Evolutionary conservation across 768 basidiomycete genomes (phyloP), one percentile per base, ranked within the genome.

Genomic region (Candolleomyces efflorescens): DNA sequence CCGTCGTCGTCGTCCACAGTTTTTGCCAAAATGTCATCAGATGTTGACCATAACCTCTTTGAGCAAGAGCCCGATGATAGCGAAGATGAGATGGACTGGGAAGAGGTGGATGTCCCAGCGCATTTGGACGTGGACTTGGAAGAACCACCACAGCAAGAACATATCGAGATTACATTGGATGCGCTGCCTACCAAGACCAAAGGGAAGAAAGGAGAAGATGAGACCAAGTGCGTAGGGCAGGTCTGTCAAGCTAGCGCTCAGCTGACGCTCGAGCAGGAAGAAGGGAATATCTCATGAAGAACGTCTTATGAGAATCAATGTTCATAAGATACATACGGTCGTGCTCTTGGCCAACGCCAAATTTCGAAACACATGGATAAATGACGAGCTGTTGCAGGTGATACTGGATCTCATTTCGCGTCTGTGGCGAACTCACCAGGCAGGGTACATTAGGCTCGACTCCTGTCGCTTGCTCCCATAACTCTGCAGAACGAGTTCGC

Each of bases 261-360:
- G 32, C 32, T 32, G 32, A 32, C 32, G 32, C 32, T 32, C 32
- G 32, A 2, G 5, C 32, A 32, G 32, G 32, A 32, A 32, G 32
- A 77, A 80, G 71, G 80, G 80, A 60, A 71, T 83, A 60, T 70
- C 82, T 36, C 78, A 84, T 59, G 82, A 83, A 13, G 90, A 95
- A 65, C 83, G 94, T 12, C 74, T 86, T 43, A 68, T 85, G 9
- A 81, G 94, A 36, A 82, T 95, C 47, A 82, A 89, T 57, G 86
- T 84, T 54, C 96, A 98, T 75, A 95, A 96, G 72, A 76, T 93
- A 13, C 97, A 99, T 64, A 91, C 93, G 9, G 72, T 95, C 11
- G 75, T 82, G n/a, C 78, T 97, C 13, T 79, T 98, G 12, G 81
- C 82, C 13, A 92, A 87, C 66, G 90, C 87, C 4, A 71, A 78